phyloP scores from a whole-genome alignment of 1,284 basidiomycete genomes.

The Serendipita sp. region DNA sequence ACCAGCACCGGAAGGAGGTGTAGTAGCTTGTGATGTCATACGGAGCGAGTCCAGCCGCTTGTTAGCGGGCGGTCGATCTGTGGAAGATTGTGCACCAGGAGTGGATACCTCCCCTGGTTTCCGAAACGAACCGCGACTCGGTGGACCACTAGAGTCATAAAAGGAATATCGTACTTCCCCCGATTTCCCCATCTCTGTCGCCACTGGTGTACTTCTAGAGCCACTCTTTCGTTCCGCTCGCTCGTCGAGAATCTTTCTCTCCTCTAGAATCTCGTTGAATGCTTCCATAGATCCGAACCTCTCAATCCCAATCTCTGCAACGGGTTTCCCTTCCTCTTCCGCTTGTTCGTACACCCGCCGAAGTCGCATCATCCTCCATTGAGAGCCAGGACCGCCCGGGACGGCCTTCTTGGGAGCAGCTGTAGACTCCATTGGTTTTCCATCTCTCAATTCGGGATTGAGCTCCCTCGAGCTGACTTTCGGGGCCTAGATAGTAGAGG shows the following conservation, averaged over 20 bases:
- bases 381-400: constrained; percentile 83
- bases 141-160: constrained; percentile 20
- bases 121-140: constrained; percentile 53
- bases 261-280: constrained; percentile 79
- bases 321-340: constrained; percentile 60
- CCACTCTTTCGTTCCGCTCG: constrained; percentile 29
- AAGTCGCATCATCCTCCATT: constrained; percentile 97
- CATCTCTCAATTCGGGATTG: constrained; percentile 59
- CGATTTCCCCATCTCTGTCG: not conserved
- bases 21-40: not conserved
- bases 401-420: constrained; percentile 27
- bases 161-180: constrained; percentile 24
- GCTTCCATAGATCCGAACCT: constrained; percentile 74
- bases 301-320: constrained; percentile 80
- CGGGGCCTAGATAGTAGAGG: constrained; percentile 26
- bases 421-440: constrained; percentile 33
- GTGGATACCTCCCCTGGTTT: constrained; percentile 46
- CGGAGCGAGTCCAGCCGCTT: constrained; percentile 14
- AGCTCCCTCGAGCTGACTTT: constrained; percentile 62
- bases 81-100: constrained; percentile 14
- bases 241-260: constrained; percentile 73
- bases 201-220: not conserved
- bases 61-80: constrained; percentile 9
- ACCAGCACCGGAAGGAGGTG: not conserved
- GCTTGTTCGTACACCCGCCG: constrained; percentile 79